Evolutionary conservation across 208 protist genomes (phyloP), one percentile per base, ranked within the genome.

Genomic region (Leishmania mexicana): DNA sequence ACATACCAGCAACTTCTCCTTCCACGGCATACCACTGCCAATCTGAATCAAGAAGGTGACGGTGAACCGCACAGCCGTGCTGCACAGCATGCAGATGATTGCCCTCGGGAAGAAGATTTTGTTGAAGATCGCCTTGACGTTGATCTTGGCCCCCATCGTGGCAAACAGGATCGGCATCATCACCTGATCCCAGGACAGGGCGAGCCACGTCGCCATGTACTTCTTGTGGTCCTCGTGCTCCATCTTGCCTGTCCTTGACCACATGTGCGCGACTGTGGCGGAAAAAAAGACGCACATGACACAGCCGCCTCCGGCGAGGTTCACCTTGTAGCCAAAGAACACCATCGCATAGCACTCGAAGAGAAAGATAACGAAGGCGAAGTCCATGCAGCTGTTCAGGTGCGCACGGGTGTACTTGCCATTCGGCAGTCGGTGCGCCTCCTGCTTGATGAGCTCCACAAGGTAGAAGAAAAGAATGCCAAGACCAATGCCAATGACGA

Each of bases 111-210:
- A 93, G 75, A 96, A 95, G 38, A 75, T 72, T 1, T 15, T 75
- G 79, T 90, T 94, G 76, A 96, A 96, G 57, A 96, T 90, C 31
- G 89, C 81, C 64, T 45, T 79, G 51, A 95, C 77, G 62, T 83
- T 87, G 67, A 96, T 92, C 77, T 93, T 94, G 45, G 89, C 80
- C 13, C 93, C 92, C 92, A 96, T 93, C 28, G 90, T 84, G 31
- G 92, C 85, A 78, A 96, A 96, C 7, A 95, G 84, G 24, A 90
- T 71, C 47, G 90, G 90, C 91, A 96, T 91, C 87, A 93, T 92
- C 35, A 84, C 77, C 76, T 94, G 79, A 67, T 96, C 92, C 92
- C 93, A 96, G n/a, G 87, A 62, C 51, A 91, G 79, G 70, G 93
- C 89, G 6, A 95, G 84, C 88, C 88, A 92, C 15, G 78, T 75